A percentile compares a stretch with the other conserved stretches of the same genome.
Conservation (phyloP, 768 basidiomycete genomes). For the Mycena rosella region DNA sequence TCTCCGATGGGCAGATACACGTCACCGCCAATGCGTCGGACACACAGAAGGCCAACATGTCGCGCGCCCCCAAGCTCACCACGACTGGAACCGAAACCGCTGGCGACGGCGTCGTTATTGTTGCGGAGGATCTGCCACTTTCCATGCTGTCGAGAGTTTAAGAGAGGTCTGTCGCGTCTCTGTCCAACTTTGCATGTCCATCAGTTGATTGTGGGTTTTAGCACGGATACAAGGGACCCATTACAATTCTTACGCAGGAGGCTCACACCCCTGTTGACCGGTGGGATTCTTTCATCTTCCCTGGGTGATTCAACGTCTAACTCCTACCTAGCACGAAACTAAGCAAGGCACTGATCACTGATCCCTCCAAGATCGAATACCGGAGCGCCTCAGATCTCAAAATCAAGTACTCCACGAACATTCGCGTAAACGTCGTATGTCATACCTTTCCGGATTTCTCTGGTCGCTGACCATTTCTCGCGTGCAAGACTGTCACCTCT, state of each 20-base stretch:
- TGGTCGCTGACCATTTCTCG: conserved; percentile 15
- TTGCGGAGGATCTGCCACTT: conserved; percentile 87
- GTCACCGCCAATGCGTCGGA: conserved; percentile 77
- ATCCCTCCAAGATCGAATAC: conserved; percentile 83
- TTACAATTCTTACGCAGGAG: conserved; percentile 87
- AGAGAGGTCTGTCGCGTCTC: conserved; percentile 68
- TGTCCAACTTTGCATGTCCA: neutral
- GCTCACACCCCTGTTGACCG: conserved; percentile 87
- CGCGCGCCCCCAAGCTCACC: conserved; percentile 69
- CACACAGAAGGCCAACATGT: conserved; percentile 76
- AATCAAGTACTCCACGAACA: conserved; percentile 77
- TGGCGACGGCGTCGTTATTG: conserved; percentile 80
- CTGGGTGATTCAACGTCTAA: conserved; percentile 18
- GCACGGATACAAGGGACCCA: conserved; percentile 83
- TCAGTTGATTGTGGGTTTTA: conserved; percentile 44
- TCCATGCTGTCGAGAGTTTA: conserved; percentile 83
- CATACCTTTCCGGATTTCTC: conserved; percentile 12
- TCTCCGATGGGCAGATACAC: conserved; percentile 79
- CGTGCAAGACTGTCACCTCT: conserved; percentile 71
- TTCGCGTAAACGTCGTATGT: conserved; percentile 71
- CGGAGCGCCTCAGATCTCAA: conserved; percentile 79
- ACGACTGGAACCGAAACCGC: conserved; percentile 59
- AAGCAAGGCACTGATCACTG: conserved; percentile 87
- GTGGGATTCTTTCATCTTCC: conserved; percentile 47
- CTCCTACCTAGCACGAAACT: conserved; percentile 78